Evolutionary conservation across 2,329 filamentous ascomycete genomes (phyloP), one percentile per base, ranked within the genome.

Genomic region (Phyllosticta citribraziliensis): DNA sequence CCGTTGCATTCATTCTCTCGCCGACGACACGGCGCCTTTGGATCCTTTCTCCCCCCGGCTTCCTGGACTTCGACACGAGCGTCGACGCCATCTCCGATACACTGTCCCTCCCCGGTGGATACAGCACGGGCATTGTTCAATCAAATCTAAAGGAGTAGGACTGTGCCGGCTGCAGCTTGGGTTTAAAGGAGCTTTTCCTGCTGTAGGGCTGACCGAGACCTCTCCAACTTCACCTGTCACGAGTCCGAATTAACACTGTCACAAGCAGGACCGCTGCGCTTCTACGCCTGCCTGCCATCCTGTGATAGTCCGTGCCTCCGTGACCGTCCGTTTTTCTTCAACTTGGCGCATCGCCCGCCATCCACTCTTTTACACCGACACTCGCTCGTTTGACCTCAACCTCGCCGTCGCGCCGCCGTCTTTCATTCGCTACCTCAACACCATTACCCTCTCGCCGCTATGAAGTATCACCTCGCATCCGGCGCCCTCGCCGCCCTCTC

Each of bases 401-500:
- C 2, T 53, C 24, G 30, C 58, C 58, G 35, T 52, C 51, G 22
- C 55, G 24, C 51, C 20, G 19, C 25, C 22, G 22, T 2, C 22
- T 22, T 22, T 55, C 40, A 24, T 11, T 40, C 11, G 12, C 9
- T 11, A 55, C 52, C 30, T 51, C 40, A 27, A 24, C 52, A 55
- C 17, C 40, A n/a, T 20, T 5, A 58, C n/a, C 24, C 30, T 27
- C 56, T 20, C 51, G 5, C 20, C 52, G 22, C 51, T 33, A 55
- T 60, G 24, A 60, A 60, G 58, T 52, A 20, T 6, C 10, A 11
- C 22, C 10, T 52, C 50, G 27, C 40, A 25, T n/a, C 58, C 20
- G 52, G 51, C 11, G n/a, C 50, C 17, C 55, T 67, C 57, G 63
- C 70, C 33, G 63, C 65, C 20, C 60, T 73, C 56, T 67, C 69